Conservation (phyloP, 1,284 basidiomycete genomes). For the Heterobasidion annosum region DNA sequence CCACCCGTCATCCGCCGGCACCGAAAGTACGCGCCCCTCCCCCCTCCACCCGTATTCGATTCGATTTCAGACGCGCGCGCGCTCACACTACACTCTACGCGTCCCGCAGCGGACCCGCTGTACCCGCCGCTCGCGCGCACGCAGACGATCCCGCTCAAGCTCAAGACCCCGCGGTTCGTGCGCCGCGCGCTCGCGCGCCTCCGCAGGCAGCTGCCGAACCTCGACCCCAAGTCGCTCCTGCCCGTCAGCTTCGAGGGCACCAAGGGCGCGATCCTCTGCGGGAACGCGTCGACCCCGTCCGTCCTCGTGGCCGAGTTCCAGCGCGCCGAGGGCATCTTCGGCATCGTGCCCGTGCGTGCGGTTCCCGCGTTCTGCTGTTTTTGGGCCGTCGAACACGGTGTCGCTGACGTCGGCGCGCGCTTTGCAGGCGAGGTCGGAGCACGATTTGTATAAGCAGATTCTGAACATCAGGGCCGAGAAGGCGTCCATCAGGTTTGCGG, state of each 20-base stretch:
- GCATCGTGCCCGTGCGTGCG: constrained; percentile 56
- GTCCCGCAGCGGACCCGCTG: not conserved
- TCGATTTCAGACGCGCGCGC: constrained; percentile 7
- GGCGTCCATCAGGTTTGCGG: constrained; percentile 57
- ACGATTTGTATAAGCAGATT: constrained; percentile 76
- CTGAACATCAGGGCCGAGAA: constrained; percentile 64
- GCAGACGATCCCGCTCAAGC: constrained; percentile 20
- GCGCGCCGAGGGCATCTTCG: constrained; percentile 66
- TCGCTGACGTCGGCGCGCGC: not conserved
- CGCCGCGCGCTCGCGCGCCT: constrained; percentile 39
- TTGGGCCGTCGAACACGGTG: not conserved
- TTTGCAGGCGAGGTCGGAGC: constrained; percentile 62
- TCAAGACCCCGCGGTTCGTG: constrained; percentile 35
- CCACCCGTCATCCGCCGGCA: constrained; percentile 19
- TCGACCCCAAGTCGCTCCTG: constrained; percentile 72
- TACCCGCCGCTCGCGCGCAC: constrained; percentile 5
- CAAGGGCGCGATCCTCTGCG: constrained; percentile 73
- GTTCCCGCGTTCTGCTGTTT: not conserved
- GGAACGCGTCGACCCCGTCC: constrained; percentile 77
- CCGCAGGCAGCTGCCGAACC: constrained; percentile 50
- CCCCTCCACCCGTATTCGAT: no score
- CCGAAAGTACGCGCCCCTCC: constrained; percentile 17
- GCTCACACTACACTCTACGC: not conserved
- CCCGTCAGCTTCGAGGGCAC: constrained; percentile 70
- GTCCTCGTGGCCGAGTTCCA: constrained; percentile 76